Evolutionary conservation across 2,329 filamentous ascomycete genomes (phyloP), one percentile per base, ranked within the genome.

Genomic region (Diaporthe citri): DNA sequence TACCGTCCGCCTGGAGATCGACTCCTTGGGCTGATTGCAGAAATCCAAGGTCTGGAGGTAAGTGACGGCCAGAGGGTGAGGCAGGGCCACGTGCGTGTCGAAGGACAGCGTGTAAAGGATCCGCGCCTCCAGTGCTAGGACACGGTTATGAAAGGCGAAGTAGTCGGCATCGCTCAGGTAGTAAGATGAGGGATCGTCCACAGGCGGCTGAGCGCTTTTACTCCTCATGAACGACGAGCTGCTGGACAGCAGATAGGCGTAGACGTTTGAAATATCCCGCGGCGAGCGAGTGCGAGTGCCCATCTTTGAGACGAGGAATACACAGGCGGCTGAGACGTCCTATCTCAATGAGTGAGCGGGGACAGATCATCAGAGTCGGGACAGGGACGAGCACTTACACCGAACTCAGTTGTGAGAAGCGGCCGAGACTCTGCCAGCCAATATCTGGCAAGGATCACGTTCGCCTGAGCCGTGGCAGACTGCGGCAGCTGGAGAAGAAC

Each of bases 41-140:
- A 94, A 93, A 75, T 95, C 94, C 25, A 99, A 90, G 0, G 96
- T 93, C 84, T 98, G 96, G 1, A 98, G 90, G 82, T 98, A 99
- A 8, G 96, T 98, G 74, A 98, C 90, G 75, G 94, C 94, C 20
- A 98, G 90, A 0, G 94, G 90, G 81, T 98, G 95, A 0, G 97
- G 97, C 0, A 98, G 88, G 1, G 94, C 92, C 15, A 97, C 94
- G 78, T 97, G 94, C 2, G 93, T 94, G 80, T 97, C 90, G 83
- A 98, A 98, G 20, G 92, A 92, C 0, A 98, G 87, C 0, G 91
- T 88, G 76, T 91, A 91, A 2, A 98, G 88, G 25, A 98, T 91
- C 55, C 92, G 90, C 4, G 93, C 90, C 83, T 99, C 97, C 66
- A 93, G 89, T n/a, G 89, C 86, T 59, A 97, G 88, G 7, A 98